Evolutionary conservation across 106 monocot species (phyloP).

Genomic region (Amphibolis antarctica): DNA sequence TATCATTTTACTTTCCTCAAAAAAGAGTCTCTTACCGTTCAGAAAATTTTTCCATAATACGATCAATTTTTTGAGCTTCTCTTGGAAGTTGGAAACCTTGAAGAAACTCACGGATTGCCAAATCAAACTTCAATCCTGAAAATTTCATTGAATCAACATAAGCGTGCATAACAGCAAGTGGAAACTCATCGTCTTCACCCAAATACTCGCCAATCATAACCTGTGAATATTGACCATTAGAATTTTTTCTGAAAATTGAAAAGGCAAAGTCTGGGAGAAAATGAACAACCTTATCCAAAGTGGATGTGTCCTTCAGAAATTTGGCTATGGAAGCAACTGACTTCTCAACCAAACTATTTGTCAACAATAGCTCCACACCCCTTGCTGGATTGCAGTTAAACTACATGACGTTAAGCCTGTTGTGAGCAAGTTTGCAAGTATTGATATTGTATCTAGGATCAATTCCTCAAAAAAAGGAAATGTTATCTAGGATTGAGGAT

Average conservation of each 20-base stretch:
- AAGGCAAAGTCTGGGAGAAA: neutral
- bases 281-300: slow-evolving; percentile 65
- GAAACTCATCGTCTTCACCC: slow-evolving; percentile 93
- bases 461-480: too few relatives aligned
- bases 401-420: too few relatives aligned
- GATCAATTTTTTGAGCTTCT: slow-evolving; percentile 99
- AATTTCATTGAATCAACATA: slow-evolving; percentile 99
- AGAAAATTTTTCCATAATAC: slow-evolving; percentile 99
- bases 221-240: slow-evolving; percentile 33
- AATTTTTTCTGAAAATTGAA: slow-evolving; percentile 9
- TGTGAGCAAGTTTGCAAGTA: too few relatives aligned
- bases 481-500: too few relatives aligned
- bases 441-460: too few relatives aligned
- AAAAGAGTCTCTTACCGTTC: slow-evolving; percentile 61
- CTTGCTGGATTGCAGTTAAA: slow-evolving; percentile 84
- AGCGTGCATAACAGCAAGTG: slow-evolving; percentile 95
- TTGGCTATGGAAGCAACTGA: slow-evolving; percentile 59
- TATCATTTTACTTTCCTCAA: too few relatives aligned
- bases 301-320: slow-evolving; percentile 74
- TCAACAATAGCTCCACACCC: slow-evolving; percentile 64
- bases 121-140: slow-evolving; percentile 77
- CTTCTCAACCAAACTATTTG: slow-evolving; percentile 77
- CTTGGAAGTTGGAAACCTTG: slow-evolving; percentile 88
- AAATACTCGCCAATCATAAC: slow-evolving; percentile 93
- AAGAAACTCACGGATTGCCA: slow-evolving; percentile 92